These are phyloP conservation scores for Theobroma cacao DNA, from an alignment of 345 rosid species.

Conservation along the genomic window DNA sequence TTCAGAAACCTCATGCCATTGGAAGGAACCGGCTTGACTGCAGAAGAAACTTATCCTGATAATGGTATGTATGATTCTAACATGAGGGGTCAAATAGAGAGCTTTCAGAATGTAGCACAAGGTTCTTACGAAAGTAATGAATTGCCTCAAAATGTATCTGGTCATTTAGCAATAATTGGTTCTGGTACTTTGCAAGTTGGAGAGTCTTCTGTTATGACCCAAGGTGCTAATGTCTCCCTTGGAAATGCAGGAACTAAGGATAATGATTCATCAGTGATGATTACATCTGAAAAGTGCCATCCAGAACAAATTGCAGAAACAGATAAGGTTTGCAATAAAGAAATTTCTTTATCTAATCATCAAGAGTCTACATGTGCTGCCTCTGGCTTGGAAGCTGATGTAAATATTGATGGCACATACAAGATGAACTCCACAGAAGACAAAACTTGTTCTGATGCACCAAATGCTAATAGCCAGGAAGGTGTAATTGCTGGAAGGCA, in stretches of 20 bases:
- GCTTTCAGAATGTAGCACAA: background rate
- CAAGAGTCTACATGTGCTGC: slow-evolving; percentile 3
- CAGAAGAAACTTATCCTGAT: slow-evolving; percentile 18
- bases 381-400: slow-evolving; percentile 3
- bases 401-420: slow-evolving; percentile 1
- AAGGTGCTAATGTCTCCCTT: slow-evolving; percentile 15
- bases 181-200: slow-evolving; percentile 7
- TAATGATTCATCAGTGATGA: slow-evolving; percentile 19
- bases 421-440: slow-evolving; percentile 7
- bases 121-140: slow-evolving; percentile 23
- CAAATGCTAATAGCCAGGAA: background rate
- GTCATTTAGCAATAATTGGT: slow-evolving; percentile 7
- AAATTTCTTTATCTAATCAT: slow-evolving; percentile 5
- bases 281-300: slow-evolving; percentile 19
- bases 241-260: slow-evolving; percentile 13
- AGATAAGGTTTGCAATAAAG: slow-evolving; percentile 9
- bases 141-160: slow-evolving; percentile 21
- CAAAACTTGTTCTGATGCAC: background rate
- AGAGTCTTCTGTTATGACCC: slow-evolving; percentile 4
- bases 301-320: slow-evolving; percentile 8
- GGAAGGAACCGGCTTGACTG: slow-evolving; percentile 19
- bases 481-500: slow-evolving; percentile 6
- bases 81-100: slow-evolving; percentile 1
- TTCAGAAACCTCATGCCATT: slow-evolving; percentile 6
- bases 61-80: slow-evolving; percentile 10